A percentile compares a stretch with the other conserved stretches of the same genome.
These are phyloP conservation scores for Cladosporium velox DNA, from an alignment of 2,329 filamentous ascomycete genomes.

Conservation along the genomic window DNA sequence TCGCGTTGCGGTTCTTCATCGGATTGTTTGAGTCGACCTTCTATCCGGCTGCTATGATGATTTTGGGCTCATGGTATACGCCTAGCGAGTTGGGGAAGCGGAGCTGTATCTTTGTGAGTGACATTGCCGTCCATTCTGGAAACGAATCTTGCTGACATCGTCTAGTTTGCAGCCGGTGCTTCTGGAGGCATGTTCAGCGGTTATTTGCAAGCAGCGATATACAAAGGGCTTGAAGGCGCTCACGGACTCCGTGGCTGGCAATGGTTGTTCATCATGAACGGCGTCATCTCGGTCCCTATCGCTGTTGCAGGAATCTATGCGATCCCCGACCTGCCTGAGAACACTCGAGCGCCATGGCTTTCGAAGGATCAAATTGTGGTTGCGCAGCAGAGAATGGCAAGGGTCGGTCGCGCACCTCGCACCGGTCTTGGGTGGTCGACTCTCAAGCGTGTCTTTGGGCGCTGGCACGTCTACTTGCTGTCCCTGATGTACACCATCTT, in stretches of 20 bases:
- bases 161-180: slow-evolving; percentile 46
- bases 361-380: slow-evolving; percentile 38
- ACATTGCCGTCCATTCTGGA: neutral
- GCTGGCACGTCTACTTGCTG: slow-evolving; percentile 66
- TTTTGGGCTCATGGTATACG: slow-evolving; percentile 53
- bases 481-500: slow-evolving; percentile 62
- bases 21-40: slow-evolving; percentile 55
- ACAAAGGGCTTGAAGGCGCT: slow-evolving; percentile 45
- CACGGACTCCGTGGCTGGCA: slow-evolving; percentile 54
- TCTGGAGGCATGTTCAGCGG: slow-evolving; percentile 53
- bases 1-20: slow-evolving; percentile 53
- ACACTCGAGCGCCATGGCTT: slow-evolving; percentile 51
- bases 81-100: slow-evolving; percentile 54
- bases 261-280: slow-evolving; percentile 55
- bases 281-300: slow-evolving; percentile 56
- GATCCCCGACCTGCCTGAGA: slow-evolving; percentile 55
- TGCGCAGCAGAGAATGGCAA: slow-evolving; percentile 51
- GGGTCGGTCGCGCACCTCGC: slow-evolving; percentile 52
- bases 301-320: slow-evolving; percentile 53
- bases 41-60: slow-evolving; percentile 56
- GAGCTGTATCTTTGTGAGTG: slow-evolving; percentile 50
- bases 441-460: slow-evolving; percentile 59
- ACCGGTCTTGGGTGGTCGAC: slow-evolving; percentile 44
- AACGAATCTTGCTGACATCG: neutral
- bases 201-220: slow-evolving; percentile 58